These are phyloP conservation scores for Sechiopsis laciniata DNA, from an alignment of 306 rosid genomes.

Conservation along the genomic window DNA sequence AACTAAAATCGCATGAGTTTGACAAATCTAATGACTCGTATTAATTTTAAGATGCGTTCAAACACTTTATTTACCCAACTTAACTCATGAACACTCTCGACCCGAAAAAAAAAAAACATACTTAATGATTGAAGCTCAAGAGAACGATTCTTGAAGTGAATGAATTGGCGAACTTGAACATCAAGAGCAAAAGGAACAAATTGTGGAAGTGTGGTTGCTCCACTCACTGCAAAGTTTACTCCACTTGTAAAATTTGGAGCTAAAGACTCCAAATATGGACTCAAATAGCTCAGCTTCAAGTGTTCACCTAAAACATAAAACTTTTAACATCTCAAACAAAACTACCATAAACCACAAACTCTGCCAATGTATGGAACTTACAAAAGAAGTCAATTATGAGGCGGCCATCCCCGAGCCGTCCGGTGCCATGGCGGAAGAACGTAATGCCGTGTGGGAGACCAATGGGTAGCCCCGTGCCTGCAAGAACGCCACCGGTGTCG, in stretches of 20 bases:
- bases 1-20: too few species aligned
- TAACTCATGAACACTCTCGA: not conserved
- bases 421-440: slow-evolving; percentile 20
- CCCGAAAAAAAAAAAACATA: not conserved
- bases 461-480: slow-evolving; percentile 23
- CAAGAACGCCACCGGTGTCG: slow-evolving; percentile 31
- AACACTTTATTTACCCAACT: not conserved
- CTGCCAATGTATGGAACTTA: slow-evolving; percentile 11
- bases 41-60: not conserved
- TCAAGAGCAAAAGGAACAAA: slow-evolving; percentile 24
- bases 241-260: slow-evolving; percentile 30
- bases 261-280: slow-evolving; percentile 25
- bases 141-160: slow-evolving; percentile 26
- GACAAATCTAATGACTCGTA: too few species aligned
- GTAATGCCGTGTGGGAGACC: slow-evolving; percentile 28
- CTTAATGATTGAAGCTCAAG: slow-evolving; percentile 18
- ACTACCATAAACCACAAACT: not conserved
- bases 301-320: slow-evolving; percentile 21
- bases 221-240: slow-evolving; percentile 29
- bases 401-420: slow-evolving; percentile 29
- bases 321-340: not conserved
- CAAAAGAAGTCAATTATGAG: slow-evolving; percentile 33
- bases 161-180: slow-evolving; percentile 32
- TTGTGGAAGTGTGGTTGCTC: slow-evolving; percentile 23
- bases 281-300: slow-evolving; percentile 7